These are phyloP conservation scores for Calonectria montana DNA, from an alignment of 2,329 filamentous ascomycete species.

Conservation along the genomic window DNA sequence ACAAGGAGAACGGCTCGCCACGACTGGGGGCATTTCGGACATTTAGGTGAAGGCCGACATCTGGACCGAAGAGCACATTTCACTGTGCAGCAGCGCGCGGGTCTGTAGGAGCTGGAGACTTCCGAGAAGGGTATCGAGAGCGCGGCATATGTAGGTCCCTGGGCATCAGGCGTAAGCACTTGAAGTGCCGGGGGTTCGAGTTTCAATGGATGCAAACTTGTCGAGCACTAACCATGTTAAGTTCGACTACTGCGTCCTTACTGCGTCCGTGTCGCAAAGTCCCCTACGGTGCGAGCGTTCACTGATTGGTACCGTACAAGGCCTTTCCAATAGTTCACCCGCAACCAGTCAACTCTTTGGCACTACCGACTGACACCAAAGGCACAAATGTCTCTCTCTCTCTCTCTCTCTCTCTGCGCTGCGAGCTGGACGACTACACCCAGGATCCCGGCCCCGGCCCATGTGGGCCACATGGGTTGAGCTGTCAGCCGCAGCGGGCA, in stretches of 20 bases:
- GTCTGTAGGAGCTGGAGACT: background rate
- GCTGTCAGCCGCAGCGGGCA: slow-evolving; percentile 24
- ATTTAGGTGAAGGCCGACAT: background rate
- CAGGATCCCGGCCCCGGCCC: slow-evolving; percentile 1
- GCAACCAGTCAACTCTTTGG: background rate
- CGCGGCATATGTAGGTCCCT: slow-evolving; percentile 7
- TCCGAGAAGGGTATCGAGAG: background rate
- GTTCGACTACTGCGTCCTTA: background rate
- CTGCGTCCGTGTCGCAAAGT: slow-evolving; percentile 4
- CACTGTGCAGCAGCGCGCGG: background rate
- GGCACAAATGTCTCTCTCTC: no score
- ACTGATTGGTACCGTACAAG: background rate
- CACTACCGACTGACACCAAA: background rate
- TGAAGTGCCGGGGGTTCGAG: background rate
- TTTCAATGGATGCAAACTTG: background rate
- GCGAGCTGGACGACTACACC: background rate
- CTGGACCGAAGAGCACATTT: background rate
- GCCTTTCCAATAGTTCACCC: background rate
- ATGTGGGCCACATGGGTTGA: background rate
- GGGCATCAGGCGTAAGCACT: background rate
- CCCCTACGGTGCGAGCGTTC: background rate
- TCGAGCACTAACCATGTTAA: background rate
- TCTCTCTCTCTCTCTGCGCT: background rate
- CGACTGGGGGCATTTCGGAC: background rate
- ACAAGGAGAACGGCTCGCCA: background rate